These are phyloP conservation scores for Penicillium dipodomyicola DNA, from an alignment of 495 filamentous ascomycete species.

Conservation along the genomic window DNA sequence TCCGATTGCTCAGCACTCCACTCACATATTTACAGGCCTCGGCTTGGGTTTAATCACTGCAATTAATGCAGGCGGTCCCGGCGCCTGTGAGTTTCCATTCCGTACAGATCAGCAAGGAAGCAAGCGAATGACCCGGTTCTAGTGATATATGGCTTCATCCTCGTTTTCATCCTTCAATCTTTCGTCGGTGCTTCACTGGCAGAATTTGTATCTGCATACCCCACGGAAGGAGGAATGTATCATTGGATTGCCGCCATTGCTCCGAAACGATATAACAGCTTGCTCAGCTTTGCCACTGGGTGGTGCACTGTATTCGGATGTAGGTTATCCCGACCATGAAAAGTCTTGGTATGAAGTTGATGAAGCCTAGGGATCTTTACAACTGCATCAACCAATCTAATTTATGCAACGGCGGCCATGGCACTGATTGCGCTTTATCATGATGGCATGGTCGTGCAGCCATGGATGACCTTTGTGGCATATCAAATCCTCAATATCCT, in stretches of 20 bases:
- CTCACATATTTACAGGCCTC: constrained; percentile 23
- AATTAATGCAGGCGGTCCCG: constrained; percentile 41
- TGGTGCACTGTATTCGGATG: constrained; percentile 44
- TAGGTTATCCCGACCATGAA: constrained; percentile 7
- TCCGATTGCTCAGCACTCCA: not conserved
- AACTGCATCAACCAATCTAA: constrained; percentile 42
- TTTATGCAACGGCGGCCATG: constrained; percentile 37
- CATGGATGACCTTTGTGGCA: constrained; percentile 40
- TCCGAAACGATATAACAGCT: constrained; percentile 38
- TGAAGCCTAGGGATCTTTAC: constrained; percentile 37
- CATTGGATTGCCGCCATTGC: constrained; percentile 55
- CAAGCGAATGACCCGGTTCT: not conserved
- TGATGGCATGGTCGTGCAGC: constrained; percentile 33
- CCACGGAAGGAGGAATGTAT: constrained; percentile 53
- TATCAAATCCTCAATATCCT: constrained; percentile 36
- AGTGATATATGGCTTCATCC: constrained; percentile 46
- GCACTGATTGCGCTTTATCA: constrained; percentile 38
- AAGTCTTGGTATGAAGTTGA: not conserved
- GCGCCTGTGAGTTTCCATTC: constrained; percentile 27
- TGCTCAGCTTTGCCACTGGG: constrained; percentile 41
- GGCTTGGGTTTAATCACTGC: constrained; percentile 39
- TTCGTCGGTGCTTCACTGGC: constrained; percentile 52
- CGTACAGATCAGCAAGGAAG: not conserved
- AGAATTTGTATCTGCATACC: constrained; percentile 54
- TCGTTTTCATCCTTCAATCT: constrained; percentile 49